Evolutionary conservation across 2,329 filamentous ascomycete genomes (phyloP).

Genomic region (Sphaerostilbella broomeana): DNA sequence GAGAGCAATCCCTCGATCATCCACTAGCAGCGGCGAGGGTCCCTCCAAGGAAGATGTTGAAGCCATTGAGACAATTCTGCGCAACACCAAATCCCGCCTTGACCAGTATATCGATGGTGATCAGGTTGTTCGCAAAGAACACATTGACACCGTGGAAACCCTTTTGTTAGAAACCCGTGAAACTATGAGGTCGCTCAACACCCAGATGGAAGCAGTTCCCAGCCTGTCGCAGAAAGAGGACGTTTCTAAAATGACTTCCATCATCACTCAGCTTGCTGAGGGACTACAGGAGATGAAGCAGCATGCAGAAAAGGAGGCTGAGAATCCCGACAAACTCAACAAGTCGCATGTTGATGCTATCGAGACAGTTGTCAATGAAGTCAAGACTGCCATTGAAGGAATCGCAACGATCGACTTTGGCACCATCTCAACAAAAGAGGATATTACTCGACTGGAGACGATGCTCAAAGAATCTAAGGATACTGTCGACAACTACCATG

Average conservation of each 20-base stretch:
- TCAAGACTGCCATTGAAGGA: constrained; percentile 71
- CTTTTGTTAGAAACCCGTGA: constrained; percentile 69
- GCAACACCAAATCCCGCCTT: constrained; percentile 80
- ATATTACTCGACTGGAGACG: constrained; percentile 57
- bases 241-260: constrained; percentile 65
- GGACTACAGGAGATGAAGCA: constrained; percentile 69
- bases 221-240: constrained; percentile 67
- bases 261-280: constrained; percentile 70
- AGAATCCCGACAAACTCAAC: constrained; percentile 59
- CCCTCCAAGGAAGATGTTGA: constrained; percentile 70
- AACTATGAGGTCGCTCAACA: constrained; percentile 57
- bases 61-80: constrained; percentile 82
- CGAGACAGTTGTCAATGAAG: constrained; percentile 74
- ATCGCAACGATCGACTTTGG: constrained; percentile 66
- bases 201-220: constrained; percentile 36
- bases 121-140: constrained; percentile 59
- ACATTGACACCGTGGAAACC: constrained; percentile 59
- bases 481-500: constrained; percentile 59
- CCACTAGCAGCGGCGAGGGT: constrained; percentile 26
- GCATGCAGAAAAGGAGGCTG: constrained; percentile 44
- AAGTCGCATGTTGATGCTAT: constrained; percentile 80
- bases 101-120: constrained; percentile 74
- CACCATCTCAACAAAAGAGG: constrained; percentile 66
- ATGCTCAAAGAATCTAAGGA: constrained; percentile 67
- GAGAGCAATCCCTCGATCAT: constrained; percentile 8